These are phyloP conservation scores for Drechslera avenae DNA, from an alignment of 2,329 filamentous ascomycete genomes.

Conservation along the genomic window DNA sequence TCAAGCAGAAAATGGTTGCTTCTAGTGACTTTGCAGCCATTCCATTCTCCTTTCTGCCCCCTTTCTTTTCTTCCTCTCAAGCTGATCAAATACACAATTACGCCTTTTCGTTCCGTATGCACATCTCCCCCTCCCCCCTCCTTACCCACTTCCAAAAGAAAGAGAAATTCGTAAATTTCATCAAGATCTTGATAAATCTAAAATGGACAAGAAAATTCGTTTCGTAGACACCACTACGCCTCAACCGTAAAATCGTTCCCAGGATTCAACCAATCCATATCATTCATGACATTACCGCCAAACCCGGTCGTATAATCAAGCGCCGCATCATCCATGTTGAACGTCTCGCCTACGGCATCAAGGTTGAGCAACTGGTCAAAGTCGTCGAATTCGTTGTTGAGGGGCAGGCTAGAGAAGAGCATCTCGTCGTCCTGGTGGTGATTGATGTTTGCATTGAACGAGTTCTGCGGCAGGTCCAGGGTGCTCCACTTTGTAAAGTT, in stretches of 20 bases:
- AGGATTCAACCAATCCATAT: constrained; percentile 24
- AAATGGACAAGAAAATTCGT: not conserved
- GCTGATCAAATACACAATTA: no score
- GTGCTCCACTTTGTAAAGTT: constrained; percentile 30
- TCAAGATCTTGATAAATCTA: not conserved
- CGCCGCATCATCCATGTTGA: constrained; percentile 39
- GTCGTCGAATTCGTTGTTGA: constrained; percentile 48
- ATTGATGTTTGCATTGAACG: constrained; percentile 31
- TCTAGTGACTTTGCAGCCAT: no score
- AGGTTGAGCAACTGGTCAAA: constrained; percentile 50
- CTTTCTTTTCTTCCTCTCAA: no score
- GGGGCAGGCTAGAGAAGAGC: constrained; percentile 42
- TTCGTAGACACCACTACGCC: constrained; percentile 1
- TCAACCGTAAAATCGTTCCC: constrained; percentile 19
- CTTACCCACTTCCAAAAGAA: no score
- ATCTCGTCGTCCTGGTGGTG: constrained; percentile 44
- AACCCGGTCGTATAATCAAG: constrained; percentile 21
- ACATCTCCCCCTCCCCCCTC: no score
- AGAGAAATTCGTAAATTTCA: no score
- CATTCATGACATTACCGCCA: constrained; percentile 20
- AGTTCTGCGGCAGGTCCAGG: constrained; percentile 23
- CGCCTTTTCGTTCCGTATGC: no score
- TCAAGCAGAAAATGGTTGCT: no score
- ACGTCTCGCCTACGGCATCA: constrained; percentile 48
- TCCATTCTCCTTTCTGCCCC: no score